Evolutionary conservation across 2,329 filamentous ascomycete genomes (phyloP).

Genomic region (Blumeria hordei): DNA sequence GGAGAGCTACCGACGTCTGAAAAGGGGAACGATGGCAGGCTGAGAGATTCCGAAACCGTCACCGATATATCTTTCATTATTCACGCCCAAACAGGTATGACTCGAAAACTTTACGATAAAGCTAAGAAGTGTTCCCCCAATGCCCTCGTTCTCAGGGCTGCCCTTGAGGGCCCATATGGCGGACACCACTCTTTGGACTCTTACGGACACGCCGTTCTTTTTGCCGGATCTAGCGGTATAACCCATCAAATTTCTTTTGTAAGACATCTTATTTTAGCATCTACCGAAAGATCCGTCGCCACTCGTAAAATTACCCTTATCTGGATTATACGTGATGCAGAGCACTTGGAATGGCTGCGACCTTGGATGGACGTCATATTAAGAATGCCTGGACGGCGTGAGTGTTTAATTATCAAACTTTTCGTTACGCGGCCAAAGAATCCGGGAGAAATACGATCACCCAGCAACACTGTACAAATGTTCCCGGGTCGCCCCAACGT

Average conservation of each 20-base stretch:
- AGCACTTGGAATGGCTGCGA: conserved; percentile 80
- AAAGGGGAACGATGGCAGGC: conserved; percentile 16
- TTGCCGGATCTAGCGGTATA: conserved; percentile 57
- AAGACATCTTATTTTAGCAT: conserved; percentile 47
- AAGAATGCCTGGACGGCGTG: conserved; percentile 53
- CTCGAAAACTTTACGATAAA: conserved; percentile 51
- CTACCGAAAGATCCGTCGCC: conserved; percentile 46
- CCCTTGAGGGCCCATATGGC: conserved; percentile 76
- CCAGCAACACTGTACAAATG: conserved; percentile 67
- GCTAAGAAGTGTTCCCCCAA: conserved; percentile 22
- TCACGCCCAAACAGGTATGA: conserved; percentile 71
- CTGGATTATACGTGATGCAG: conserved; percentile 78
- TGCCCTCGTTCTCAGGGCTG: conserved; percentile 21
- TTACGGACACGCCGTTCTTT: conserved; percentile 53
- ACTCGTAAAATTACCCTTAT: conserved; percentile 63
- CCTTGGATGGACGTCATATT: conserved; percentile 62
- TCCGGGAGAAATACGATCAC: conserved; percentile 49
- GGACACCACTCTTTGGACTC: conserved; percentile 69
- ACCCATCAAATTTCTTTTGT: conserved; percentile 70
- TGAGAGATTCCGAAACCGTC: conserved; percentile 9
- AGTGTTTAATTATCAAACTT: conserved; percentile 64
- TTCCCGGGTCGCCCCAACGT: conserved; percentile 75
- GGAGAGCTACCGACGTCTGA: conserved; percentile 17
- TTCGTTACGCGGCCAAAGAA: conserved; percentile 77
- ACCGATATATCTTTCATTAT: conserved; percentile 58